Evolutionary conservation across 2,329 filamentous ascomycete species (phyloP).

Genomic region (Trichophyton verrucosum): DNA sequence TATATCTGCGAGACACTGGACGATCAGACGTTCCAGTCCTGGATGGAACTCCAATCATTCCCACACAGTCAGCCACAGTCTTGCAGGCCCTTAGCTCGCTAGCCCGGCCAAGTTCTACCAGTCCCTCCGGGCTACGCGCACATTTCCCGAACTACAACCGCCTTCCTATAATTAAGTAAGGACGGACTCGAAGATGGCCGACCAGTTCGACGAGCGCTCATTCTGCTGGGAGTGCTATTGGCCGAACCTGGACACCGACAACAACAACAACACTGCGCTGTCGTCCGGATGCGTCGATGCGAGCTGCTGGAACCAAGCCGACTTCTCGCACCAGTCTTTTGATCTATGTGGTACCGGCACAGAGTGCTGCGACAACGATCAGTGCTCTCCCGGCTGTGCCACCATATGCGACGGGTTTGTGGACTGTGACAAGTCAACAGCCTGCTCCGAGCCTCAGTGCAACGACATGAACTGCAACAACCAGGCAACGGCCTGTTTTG

Average conservation of each 20-base stretch:
- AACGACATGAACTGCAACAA: constrained; percentile 19
- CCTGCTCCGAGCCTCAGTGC: constrained; percentile 26
- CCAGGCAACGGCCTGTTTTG: constrained; percentile 27
- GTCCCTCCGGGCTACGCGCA: too few species aligned
- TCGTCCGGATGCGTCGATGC: constrained; percentile 15
- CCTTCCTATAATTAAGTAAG: not conserved
- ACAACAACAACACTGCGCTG: constrained; percentile 18
- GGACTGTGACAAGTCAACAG: constrained; percentile 28
- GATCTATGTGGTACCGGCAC: constrained; percentile 21
- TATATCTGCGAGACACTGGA: not conserved
- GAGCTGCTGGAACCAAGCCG: constrained; percentile 22
- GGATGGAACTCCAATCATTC: not conserved
- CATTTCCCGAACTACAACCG: not conserved
- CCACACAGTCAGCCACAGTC: not conserved
- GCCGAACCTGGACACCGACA: constrained; percentile 28
- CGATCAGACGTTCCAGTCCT: not conserved
- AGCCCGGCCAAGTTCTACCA: not conserved
- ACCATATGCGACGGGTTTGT: constrained; percentile 32
- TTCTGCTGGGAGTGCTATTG: constrained; percentile 33
- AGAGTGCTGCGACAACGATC: constrained; percentile 29
- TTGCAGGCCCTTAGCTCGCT: not conserved
- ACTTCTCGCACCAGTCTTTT: constrained; percentile 20
- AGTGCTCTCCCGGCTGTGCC: constrained; percentile 28
- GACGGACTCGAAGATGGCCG: constrained; percentile 6
- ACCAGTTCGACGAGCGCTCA: constrained; percentile 14